A percentile compares a stretch with the other conserved stretches of the same genome.
phyloP scores from a whole-genome alignment of 192 early-diverging fungal species.

The Lunasporangiospora selenospora region DNA sequence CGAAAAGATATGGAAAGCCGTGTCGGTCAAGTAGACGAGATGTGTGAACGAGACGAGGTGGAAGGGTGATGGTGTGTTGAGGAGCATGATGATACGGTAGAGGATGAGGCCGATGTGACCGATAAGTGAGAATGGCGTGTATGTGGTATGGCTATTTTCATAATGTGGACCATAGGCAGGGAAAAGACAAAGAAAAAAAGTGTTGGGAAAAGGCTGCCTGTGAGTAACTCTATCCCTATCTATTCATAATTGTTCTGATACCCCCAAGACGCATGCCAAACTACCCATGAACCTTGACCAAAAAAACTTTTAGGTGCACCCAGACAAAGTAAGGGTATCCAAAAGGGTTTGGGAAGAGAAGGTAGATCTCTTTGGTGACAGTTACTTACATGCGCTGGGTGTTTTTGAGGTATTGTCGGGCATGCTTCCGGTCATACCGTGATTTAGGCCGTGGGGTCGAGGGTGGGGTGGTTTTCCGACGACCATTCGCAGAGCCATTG shows the following conservation, averaged over 20 bases:
- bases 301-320: too few relatives aligned
- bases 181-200: slow-evolving; percentile 14
- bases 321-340: too few relatives aligned
- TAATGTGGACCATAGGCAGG: too few relatives aligned
- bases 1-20: slow-evolving; percentile 54
- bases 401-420: slow-evolving; percentile 46
- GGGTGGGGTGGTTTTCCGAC: slow-evolving; percentile 30
- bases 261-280: too few relatives aligned
- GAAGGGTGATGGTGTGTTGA: slow-evolving; percentile 35
- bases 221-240: too few relatives aligned
- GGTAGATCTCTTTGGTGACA: too few relatives aligned
- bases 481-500: slow-evolving; percentile 14
- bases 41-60: slow-evolving; percentile 50
- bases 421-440: slow-evolving; percentile 39
- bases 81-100: slow-evolving; percentile 46
- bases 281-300: too few relatives aligned
- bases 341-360: too few relatives aligned
- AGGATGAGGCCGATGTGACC: slow-evolving; percentile 45
- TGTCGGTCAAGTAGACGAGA: slow-evolving; percentile 52
- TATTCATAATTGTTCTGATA: too few relatives aligned
- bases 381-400: slow-evolving; percentile 30
- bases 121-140: slow-evolving; percentile 47
- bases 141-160: slow-evolving; percentile 41
- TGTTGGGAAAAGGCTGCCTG: too few relatives aligned
- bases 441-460: slow-evolving; percentile 23